Evolutionary conservation across 2,329 filamentous ascomycete genomes (phyloP).

Genomic region (Cordyceps farinosa): DNA sequence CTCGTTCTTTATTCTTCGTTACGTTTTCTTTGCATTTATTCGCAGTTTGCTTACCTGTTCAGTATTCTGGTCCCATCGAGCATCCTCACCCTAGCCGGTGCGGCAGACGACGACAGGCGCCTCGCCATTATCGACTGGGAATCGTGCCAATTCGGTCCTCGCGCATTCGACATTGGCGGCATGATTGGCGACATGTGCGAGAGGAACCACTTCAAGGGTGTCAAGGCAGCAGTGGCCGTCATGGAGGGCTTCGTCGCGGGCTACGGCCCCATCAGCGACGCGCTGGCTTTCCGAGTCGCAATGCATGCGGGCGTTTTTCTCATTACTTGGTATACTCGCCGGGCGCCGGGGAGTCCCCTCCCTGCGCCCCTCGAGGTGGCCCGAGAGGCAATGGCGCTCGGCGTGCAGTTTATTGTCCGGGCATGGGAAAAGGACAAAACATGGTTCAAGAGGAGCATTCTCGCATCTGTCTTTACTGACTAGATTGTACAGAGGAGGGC

Average conservation of each 20-base stretch:
- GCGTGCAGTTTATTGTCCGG: constrained; percentile 3
- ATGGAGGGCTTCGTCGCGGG: constrained; percentile 8
- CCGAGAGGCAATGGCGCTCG: constrained; percentile 3
- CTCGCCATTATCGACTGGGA: constrained; percentile 11
- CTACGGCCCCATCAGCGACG: constrained; percentile 5
- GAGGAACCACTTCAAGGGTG: constrained; percentile 8
- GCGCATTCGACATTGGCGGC: constrained; percentile 5
- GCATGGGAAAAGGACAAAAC: constrained; percentile 10
- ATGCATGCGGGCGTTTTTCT: constrained; percentile 1
- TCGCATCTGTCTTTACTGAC: not conserved
- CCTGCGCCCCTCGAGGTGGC: constrained; percentile 8
- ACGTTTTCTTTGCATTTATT: not conserved
- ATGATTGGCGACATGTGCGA: constrained; percentile 14
- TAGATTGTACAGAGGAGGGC: not conserved
- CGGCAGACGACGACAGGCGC: not conserved
- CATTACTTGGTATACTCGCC: not conserved
- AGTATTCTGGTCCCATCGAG: not conserved
- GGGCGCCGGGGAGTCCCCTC: not conserved
- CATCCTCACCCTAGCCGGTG: not conserved
- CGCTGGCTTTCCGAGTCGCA: not conserved
- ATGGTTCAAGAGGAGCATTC: constrained; percentile 11
- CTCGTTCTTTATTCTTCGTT: not conserved
- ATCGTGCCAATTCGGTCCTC: not conserved
- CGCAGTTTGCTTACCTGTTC: not conserved
- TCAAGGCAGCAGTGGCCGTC: not conserved